Percentiles rank a stretch among this genome's conserved stretches.
These are phyloP conservation scores for Aspergillus arachidicola DNA, from an alignment of 2,329 filamentous ascomycete species.

Conservation along the genomic window DNA sequence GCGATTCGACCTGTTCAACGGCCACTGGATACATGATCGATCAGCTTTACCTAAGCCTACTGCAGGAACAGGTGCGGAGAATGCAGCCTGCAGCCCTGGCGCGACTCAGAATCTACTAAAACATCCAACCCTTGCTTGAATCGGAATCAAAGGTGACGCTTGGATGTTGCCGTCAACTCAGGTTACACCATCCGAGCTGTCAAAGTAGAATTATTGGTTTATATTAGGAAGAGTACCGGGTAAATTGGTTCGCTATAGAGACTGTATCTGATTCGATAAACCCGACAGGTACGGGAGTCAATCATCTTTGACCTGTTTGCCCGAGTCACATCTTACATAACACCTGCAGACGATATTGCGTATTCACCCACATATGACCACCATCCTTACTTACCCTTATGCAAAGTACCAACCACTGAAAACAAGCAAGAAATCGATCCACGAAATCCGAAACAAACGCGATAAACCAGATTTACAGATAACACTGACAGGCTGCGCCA, in stretches of 20 bases:
- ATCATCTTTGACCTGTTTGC: background rate
- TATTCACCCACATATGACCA: background rate
- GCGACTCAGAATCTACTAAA: slow-evolving; percentile 14
- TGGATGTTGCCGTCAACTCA: background rate
- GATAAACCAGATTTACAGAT: slow-evolving; percentile 8
- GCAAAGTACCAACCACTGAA: background rate
- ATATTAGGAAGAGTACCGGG: background rate
- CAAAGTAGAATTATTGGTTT: background rate
- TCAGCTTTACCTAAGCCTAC: slow-evolving; percentile 34
- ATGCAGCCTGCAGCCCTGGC: slow-evolving; percentile 20
- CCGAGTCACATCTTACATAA: background rate
- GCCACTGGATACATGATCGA: slow-evolving; percentile 18
- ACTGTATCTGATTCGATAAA: background rate
- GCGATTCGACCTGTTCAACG: slow-evolving; percentile 26
- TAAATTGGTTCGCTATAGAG: background rate
- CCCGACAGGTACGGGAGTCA: background rate
- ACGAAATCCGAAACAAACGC: slow-evolving; percentile 12
- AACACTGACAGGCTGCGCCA: slow-evolving; percentile 12
- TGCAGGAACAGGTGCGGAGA: slow-evolving; percentile 40
- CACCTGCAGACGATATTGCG: background rate
- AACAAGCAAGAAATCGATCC: background rate
- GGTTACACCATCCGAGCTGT: slow-evolving; percentile 5
- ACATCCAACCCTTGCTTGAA: slow-evolving; percentile 15
- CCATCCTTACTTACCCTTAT: background rate
- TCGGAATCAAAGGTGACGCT: slow-evolving; percentile 7